Percentiles rank a stretch among this genome's conserved stretches.
phyloP scores from a whole-genome alignment of 192 early-diverging fungal species.

The Entrophospora sp. region DNA sequence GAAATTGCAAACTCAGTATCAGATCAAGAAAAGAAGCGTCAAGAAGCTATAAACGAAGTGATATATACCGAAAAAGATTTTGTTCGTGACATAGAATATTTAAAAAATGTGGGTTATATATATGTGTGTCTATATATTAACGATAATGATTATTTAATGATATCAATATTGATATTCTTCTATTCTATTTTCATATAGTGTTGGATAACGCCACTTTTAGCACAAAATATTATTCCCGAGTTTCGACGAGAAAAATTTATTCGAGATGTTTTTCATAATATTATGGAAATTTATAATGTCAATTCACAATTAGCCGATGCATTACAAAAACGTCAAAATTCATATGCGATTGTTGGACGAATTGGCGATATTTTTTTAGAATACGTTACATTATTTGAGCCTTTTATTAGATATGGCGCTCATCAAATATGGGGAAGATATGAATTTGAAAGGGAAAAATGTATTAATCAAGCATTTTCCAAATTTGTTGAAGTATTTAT shows the following conservation, averaged over 20 bases:
- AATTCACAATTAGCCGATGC: constrained; percentile 55
- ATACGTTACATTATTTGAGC: constrained; percentile 60
- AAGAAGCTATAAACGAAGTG: constrained; percentile 90
- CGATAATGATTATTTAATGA: background rate
- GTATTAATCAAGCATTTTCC: constrained; percentile 52
- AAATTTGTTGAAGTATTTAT: constrained; percentile 65
- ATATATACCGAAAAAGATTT: constrained; percentile 89
- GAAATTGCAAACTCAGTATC: constrained; percentile 62
- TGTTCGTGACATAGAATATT: constrained; percentile 74
- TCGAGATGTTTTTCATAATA: constrained; percentile 70
- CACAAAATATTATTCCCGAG: constrained; percentile 54
- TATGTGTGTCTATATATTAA: too few species aligned
- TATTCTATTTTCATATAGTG: constrained; percentile 31
- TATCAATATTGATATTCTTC: background rate
- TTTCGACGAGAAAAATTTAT: constrained; percentile 64
- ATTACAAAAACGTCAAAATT: constrained; percentile 54
- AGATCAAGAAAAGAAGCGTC: constrained; percentile 72
- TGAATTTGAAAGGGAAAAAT: constrained; percentile 73
- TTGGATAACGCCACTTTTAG: constrained; percentile 56
- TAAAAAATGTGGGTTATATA: constrained; percentile 62
- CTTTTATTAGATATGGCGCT: constrained; percentile 80
- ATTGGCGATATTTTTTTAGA: constrained; percentile 80
- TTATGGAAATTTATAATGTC: constrained; percentile 50
- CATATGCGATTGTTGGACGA: constrained; percentile 62
- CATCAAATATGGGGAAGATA: constrained; percentile 77